Percentiles rank a stretch among this genome's conserved stretches.
phyloP scores from a whole-genome alignment of 1,284 basidiomycete species.

The Malassezia sympodialis region DNA sequence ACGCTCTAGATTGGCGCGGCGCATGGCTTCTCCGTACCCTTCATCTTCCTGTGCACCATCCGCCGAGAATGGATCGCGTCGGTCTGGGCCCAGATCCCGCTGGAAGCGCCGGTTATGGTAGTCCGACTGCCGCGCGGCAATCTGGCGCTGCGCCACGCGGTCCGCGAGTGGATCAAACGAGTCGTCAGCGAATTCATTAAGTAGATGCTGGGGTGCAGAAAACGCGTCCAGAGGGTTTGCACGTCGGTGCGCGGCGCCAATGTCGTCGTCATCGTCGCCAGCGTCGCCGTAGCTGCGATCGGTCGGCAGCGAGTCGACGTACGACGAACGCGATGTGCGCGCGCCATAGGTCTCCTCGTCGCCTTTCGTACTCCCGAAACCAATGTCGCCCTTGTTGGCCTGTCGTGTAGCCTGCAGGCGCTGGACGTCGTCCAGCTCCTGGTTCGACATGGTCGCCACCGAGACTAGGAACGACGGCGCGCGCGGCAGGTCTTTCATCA shows the following conservation, averaged over 20 bases:
- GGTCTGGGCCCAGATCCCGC: constrained; percentile 30
- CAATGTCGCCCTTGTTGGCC: constrained; percentile 6
- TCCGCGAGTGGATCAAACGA: constrained; percentile 85
- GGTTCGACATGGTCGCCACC: constrained; percentile 20
- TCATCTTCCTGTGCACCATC: constrained; percentile 57
- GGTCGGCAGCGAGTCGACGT: constrained; percentile 30
- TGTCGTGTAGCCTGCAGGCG: constrained; percentile 25
- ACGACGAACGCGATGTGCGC: constrained; percentile 16
- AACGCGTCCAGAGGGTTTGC: constrained; percentile 43
- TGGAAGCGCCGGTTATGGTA: constrained; percentile 84
- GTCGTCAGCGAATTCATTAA: constrained; percentile 86
- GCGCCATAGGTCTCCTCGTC: constrained; percentile 28
- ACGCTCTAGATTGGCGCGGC: constrained; percentile 76
- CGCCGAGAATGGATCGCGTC: constrained; percentile 51
- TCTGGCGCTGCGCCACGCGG: constrained; percentile 80
- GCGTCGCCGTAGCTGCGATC: constrained; percentile 13
- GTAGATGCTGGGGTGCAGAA: constrained; percentile 83
- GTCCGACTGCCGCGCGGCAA: constrained; percentile 84
- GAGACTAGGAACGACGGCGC: not conserved
- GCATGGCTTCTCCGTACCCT: constrained; percentile 93
- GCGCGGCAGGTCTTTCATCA: not conserved
- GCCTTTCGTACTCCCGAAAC: constrained; percentile 19
- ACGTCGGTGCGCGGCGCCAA: constrained; percentile 1
- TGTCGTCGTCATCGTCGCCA: constrained; percentile 25
- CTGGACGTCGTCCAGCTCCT: constrained; percentile 28